Evolutionary conservation across 164 flowering plant genomes (phyloP).

Genomic region (Echeveria elegans): DNA sequence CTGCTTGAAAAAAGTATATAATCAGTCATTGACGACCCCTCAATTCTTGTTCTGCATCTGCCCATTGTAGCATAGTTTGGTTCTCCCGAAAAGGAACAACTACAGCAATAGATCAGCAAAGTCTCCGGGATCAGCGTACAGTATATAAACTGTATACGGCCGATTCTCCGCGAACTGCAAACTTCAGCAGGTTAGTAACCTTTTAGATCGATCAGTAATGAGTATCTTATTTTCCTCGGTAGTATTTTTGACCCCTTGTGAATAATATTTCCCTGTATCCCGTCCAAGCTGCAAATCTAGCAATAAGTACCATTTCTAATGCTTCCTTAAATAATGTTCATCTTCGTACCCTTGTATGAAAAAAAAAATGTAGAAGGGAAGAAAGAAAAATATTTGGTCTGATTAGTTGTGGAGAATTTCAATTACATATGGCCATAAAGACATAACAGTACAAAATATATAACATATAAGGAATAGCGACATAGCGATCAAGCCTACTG

Average conservation of each 20-base stretch:
- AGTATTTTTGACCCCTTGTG: constrained; percentile 2
- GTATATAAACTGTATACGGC: background rate
- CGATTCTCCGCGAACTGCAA: background rate
- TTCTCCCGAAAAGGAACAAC: background rate
- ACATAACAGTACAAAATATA: too few species aligned
- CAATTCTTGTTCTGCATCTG: background rate
- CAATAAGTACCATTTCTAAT: too few species aligned
- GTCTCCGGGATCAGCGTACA: background rate
- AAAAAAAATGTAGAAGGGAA: too few species aligned
- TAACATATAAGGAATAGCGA: too few species aligned
- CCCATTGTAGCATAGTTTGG: background rate
- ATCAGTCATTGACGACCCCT: background rate
- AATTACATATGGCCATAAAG: too few species aligned
- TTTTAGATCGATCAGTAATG: too few species aligned
- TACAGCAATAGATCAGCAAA: background rate
- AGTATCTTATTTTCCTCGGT: background rate
- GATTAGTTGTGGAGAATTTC: too few species aligned
- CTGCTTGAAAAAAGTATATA: background rate
- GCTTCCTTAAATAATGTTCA: too few species aligned
- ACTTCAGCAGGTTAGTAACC: background rate
- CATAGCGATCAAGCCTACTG: too few species aligned
- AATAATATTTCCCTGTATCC: background rate
- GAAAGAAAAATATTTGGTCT: too few species aligned
- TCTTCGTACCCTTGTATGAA: too few species aligned
- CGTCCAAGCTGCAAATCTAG: background rate